Percentiles rank a stretch among this genome's conserved stretches.
Evolutionary conservation across 768 basidiomycete species (phyloP).

Genomic region (Trametes punicea): DNA sequence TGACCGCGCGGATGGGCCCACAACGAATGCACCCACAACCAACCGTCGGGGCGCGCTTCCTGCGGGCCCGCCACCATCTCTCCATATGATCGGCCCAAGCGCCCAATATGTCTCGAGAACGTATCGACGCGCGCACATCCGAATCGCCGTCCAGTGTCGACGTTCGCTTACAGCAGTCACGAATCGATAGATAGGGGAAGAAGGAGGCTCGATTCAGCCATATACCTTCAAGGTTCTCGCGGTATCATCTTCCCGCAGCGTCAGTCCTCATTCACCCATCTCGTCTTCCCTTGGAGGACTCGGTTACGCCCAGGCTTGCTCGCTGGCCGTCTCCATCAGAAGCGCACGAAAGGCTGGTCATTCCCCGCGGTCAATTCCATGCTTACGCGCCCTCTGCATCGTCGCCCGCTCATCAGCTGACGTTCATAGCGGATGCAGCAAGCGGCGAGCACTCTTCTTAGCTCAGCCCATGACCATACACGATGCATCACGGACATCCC

Average conservation of each 20-base stretch:
- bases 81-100: neutral
- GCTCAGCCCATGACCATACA: too few species aligned
- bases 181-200: too few species aligned
- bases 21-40: constrained; percentile 5
- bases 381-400: neutral
- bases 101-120: too few species aligned
- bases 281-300: too few species aligned
- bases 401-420: neutral
- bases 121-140: neutral
- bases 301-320: too few species aligned
- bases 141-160: neutral
- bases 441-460: neutral
- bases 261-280: too few species aligned
- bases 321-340: neutral
- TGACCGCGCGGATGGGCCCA: neutral
- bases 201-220: too few species aligned
- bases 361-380: neutral
- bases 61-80: constrained; percentile 2
- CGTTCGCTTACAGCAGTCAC: too few species aligned
- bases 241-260: too few species aligned
- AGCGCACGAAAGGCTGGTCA: neutral
- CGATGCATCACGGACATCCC: too few species aligned
- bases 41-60: neutral
- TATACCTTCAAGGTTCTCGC: too few species aligned
- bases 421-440: neutral